phyloP scores from a whole-genome alignment of 129 eudicot species.

The Artemisia argyi region DNA sequence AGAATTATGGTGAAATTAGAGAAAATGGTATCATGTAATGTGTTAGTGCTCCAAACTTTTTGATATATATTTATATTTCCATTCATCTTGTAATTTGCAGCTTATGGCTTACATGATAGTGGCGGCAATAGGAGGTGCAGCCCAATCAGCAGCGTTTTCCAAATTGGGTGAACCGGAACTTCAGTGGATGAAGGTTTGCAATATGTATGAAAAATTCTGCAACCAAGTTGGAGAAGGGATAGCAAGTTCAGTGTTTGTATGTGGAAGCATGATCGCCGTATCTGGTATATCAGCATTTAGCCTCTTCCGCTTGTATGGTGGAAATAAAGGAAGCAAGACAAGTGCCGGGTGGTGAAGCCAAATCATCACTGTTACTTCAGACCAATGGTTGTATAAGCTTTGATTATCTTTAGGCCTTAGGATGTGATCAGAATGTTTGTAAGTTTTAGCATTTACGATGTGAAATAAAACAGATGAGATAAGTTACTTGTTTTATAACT shows the following conservation, averaged over 20 bases:
- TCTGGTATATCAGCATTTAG: conserved; percentile 73
- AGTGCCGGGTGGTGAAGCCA: conserved; percentile 42
- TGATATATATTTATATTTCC: too few relatives aligned
- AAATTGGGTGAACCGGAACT: conserved; percentile 63
- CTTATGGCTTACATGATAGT: conserved; percentile 61
- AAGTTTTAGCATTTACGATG: conserved; percentile 9
- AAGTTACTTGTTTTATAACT: neutral
- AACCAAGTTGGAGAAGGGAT: conserved; percentile 77
- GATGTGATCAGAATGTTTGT: conserved; percentile 15
- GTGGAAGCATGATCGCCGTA: conserved; percentile 55
- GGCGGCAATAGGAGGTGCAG: conserved; percentile 66
- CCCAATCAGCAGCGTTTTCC: conserved; percentile 56
- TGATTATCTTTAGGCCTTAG: conserved; percentile 6
- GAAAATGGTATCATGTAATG: neutral
- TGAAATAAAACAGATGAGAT: conserved; percentile 9
- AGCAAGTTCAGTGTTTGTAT: conserved; percentile 53
- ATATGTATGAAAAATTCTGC: conserved; percentile 70
- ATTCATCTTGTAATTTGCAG: conserved; percentile 32
- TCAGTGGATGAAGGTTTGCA: conserved; percentile 84
- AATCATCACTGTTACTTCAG: conserved; percentile 1
- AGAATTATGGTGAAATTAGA: too few relatives aligned
- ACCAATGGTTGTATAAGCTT: neutral
- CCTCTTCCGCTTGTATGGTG: conserved; percentile 78
- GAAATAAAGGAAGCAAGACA: conserved; percentile 42
- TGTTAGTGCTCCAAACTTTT: too few relatives aligned